A percentile compares a stretch with the other conserved stretches of the same genome.
These are phyloP conservation scores for Russula griseocarnosa DNA, from an alignment of 768 basidiomycete genomes.

Conservation along the genomic window DNA sequence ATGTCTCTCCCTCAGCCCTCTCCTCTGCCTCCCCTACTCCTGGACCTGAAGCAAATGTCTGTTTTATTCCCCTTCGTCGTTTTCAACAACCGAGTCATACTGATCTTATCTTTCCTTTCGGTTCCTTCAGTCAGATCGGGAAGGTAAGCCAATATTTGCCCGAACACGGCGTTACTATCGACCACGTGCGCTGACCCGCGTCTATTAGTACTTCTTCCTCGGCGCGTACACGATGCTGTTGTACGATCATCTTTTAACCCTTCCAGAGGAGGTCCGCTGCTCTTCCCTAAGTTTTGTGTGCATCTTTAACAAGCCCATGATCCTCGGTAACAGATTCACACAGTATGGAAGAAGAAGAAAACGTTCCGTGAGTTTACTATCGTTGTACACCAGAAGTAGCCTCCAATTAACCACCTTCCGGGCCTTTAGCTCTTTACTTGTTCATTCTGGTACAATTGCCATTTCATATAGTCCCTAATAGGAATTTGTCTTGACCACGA, in stretches of 20 bases:
- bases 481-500: neutral
- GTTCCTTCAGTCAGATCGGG: slow-evolving; percentile 10
- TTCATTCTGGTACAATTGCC: slow-evolving; percentile 19
- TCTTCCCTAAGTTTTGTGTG: neutral
- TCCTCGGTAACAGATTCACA: slow-evolving; percentile 16
- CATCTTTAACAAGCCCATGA: neutral
- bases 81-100: neutral
- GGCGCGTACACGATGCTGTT: slow-evolving; percentile 21
- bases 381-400: neutral
- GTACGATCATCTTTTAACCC: slow-evolving; percentile 25
- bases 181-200: neutral
- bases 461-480: neutral
- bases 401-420: neutral
- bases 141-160: slow-evolving; percentile 10
- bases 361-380: slow-evolving; percentile 18
- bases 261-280: slow-evolving; percentile 20
- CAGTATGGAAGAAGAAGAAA: slow-evolving; percentile 28
- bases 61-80: neutral
- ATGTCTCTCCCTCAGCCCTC: neutral
- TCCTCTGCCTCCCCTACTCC: neutral
- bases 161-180: neutral
- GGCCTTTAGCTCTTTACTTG: slow-evolving; percentile 22
- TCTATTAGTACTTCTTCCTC: slow-evolving; percentile 26
- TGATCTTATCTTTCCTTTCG: neutral
- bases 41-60: slow-evolving; percentile 25